A percentile compares a stretch with the other conserved stretches of the same genome.
Evolutionary conservation across 2,329 filamentous ascomycete species (phyloP).

Genomic region (Botrytis aclada): DNA sequence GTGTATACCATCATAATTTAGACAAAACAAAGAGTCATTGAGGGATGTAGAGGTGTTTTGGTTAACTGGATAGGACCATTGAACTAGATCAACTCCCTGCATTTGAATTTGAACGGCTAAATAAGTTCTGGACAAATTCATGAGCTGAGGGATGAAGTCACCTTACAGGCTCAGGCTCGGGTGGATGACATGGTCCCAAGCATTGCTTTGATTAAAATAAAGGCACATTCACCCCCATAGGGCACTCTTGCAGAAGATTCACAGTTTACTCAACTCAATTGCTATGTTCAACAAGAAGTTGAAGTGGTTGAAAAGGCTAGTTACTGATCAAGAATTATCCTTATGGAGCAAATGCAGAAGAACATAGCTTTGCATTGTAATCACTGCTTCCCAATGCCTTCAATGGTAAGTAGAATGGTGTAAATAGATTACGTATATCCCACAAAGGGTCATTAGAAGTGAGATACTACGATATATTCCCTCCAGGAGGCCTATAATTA

Average conservation of each 20-base stretch:
- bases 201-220: background rate
- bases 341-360: background rate
- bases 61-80: background rate
- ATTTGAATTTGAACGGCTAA: too few species aligned
- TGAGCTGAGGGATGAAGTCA: background rate
- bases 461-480: too few species aligned
- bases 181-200: background rate
- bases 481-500: background rate
- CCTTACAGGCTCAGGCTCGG: background rate
- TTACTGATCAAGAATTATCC: background rate
- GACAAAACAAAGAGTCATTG: background rate
- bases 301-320: background rate
- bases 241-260: background rate
- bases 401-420: background rate
- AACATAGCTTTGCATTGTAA: background rate
- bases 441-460: background rate
- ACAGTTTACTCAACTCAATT: background rate
- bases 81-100: accelerated
- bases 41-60: background rate
- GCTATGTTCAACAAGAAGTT: background rate
- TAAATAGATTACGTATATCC: background rate
- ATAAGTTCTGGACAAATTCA: background rate
- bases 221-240: background rate
- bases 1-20: background rate
- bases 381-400: background rate